A percentile compares a stretch with the other conserved stretches of the same genome.
These are phyloP conservation scores for Tulasnella sp. DNA, from an alignment of 768 basidiomycete species.

Conservation along the genomic window DNA sequence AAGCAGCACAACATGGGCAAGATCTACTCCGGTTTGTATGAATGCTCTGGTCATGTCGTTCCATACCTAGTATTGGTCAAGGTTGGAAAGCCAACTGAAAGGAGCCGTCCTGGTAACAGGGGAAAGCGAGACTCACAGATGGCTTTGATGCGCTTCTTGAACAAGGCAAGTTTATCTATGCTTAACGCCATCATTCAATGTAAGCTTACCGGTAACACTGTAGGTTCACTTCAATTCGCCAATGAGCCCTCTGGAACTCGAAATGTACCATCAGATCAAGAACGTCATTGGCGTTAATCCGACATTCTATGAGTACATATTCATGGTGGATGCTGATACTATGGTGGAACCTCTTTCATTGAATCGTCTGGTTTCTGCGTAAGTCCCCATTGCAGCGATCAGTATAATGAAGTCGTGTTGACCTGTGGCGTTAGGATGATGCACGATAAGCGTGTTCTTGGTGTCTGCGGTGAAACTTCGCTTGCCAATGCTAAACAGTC, in stretches of 20 bases:
- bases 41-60: constrained; percentile 87
- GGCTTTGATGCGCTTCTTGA: constrained; percentile 92
- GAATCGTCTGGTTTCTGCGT: constrained; percentile 89
- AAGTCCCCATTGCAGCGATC: constrained; percentile 27
- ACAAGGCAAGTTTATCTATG: constrained; percentile 47
- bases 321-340: constrained; percentile 92
- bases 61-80: constrained; percentile 90
- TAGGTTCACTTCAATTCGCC: constrained; percentile 93
- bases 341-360: constrained; percentile 77
- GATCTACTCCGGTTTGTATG: constrained; percentile 91
- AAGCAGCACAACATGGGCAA: constrained; percentile 98
- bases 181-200: neutral
- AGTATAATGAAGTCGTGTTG: neutral
- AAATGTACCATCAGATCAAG: constrained; percentile 99
- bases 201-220: neutral
- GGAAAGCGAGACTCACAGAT: constrained; percentile 98
- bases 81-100: constrained; percentile 89
- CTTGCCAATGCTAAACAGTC: constrained; percentile 91
- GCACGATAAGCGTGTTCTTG: constrained; percentile 87
- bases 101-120: constrained; percentile 86
- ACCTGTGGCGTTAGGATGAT: constrained; percentile 56
- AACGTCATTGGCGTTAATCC: constrained; percentile 99
- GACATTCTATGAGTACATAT: constrained; percentile 91
- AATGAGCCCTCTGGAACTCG: constrained; percentile 93
- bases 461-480: constrained; percentile 90